Conservation (phyloP, 345 rosid genomes). For the Kandelia obovata region DNA sequence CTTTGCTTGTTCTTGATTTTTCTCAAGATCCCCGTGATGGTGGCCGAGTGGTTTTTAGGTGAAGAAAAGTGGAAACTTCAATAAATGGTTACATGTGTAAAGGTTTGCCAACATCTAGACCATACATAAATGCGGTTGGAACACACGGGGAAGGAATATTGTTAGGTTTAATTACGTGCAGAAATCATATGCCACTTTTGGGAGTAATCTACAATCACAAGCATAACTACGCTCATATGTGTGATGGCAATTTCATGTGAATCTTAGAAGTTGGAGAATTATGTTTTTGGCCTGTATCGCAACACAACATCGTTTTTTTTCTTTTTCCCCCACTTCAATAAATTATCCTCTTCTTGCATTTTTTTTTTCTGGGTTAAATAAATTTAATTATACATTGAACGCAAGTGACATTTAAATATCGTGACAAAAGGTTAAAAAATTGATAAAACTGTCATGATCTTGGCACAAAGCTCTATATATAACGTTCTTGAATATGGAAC, state of each 20-base stretch:
- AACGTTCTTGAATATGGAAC: no score
- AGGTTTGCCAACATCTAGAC: neutral
- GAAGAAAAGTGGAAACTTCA: conserved; percentile 8
- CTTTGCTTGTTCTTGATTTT: conserved; percentile 6
- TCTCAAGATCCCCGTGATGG: conserved; percentile 33
- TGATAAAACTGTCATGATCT: no score
- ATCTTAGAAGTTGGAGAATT: neutral
- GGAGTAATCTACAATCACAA: neutral
- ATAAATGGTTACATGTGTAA: conserved; percentile 18
- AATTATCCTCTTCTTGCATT: no score
- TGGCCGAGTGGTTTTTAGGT: conserved; percentile 9
- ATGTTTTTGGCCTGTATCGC: no score
- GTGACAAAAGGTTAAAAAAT: no score
- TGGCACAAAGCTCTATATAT: no score
- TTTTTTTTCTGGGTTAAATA: no score
- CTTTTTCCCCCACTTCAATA: no score
- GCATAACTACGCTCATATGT: neutral
- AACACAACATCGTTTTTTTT: no score
- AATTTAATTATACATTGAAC: no score
- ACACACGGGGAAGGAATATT: conserved; percentile 17
- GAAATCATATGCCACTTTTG: neutral
- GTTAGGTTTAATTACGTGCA: neutral
- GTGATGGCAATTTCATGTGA: neutral
- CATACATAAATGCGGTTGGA: conserved; percentile 6
- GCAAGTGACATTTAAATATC: no score